Percentiles rank a stretch among this genome's conserved stretches.
These are phyloP conservation scores for Paramecium caudatum DNA, from an alignment of 73 alveolate genomes.

Conservation along the genomic window DNA sequence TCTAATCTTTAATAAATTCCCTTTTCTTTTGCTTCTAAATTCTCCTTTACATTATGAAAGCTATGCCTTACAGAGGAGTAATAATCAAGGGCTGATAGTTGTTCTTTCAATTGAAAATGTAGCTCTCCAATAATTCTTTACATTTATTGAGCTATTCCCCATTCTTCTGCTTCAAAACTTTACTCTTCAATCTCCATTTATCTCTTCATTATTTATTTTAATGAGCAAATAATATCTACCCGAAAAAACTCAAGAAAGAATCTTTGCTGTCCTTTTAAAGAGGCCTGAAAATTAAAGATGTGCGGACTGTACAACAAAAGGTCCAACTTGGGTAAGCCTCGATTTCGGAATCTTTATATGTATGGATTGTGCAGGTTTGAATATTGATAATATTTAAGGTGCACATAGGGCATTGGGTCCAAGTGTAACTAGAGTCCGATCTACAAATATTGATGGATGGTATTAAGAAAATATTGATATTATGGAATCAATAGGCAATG, in stretches of 20 bases:
- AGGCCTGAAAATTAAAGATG: conserved; percentile 86
- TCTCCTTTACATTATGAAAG: background rate
- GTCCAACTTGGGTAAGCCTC: conserved; percentile 90
- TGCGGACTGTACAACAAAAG: conserved; percentile 86
- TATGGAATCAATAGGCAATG: conserved; percentile 85
- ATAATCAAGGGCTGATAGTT: background rate
- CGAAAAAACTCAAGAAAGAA: conserved; percentile 60
- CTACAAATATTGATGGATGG: conserved; percentile 90
- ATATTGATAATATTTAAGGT: conserved; percentile 49
- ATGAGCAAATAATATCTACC: conserved; percentile 58
- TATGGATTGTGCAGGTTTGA: conserved; percentile 83
- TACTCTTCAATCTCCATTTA: conserved; percentile 29
- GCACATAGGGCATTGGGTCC: conserved; percentile 89
- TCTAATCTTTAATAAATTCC: background rate
- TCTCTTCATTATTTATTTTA: conserved; percentile 21
- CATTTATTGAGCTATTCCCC: conserved; percentile 40
- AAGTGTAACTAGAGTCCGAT: conserved; percentile 86
- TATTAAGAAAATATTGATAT: conserved; percentile 79
- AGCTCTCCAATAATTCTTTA: conserved; percentile 8
- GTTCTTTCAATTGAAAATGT: background rate
- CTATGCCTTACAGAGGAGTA: background rate
- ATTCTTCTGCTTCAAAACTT: conserved; percentile 53
- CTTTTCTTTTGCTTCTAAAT: background rate
- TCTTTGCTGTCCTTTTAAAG: conserved; percentile 73
- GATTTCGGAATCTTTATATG: conserved; percentile 90